Evolutionary conservation across 306 rosid species (phyloP).

Genomic region (Abrus precatorius): DNA sequence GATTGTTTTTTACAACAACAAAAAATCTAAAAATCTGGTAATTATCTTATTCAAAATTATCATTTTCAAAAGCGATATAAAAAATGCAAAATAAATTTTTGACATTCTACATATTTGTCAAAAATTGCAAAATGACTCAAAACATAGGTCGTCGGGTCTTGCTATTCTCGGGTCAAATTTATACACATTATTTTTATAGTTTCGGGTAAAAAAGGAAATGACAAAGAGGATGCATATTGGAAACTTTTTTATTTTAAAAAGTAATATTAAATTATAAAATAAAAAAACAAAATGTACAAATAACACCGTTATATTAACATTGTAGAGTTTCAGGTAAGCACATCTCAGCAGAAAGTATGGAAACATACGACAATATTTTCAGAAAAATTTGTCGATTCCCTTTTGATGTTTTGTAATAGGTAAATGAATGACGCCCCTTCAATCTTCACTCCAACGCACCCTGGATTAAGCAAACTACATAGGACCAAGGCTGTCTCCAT

Average conservation of each 20-base stretch:
- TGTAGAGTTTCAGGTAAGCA: conserved; percentile 33
- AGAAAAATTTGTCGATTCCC: conserved; percentile 35
- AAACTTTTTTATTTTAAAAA: background rate
- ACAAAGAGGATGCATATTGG: background rate
- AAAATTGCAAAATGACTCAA: background rate
- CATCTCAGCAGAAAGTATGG: background rate
- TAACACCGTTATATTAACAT: background rate
- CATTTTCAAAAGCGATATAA: background rate
- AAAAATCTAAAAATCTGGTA: background rate
- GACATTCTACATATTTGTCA: background rate
- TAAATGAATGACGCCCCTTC: conserved; percentile 39
- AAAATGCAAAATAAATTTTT: background rate
- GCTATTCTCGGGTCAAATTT: background rate
- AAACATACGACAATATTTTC: conserved; percentile 35
- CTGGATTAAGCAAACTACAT: conserved; percentile 14
- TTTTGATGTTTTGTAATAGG: conserved; percentile 6
- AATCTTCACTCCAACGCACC: background rate
- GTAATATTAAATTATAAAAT: background rate
- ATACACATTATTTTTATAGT: background rate
- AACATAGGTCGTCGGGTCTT: background rate
- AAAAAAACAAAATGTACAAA: background rate
- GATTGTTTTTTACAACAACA: background rate
- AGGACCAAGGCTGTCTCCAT: conserved; percentile 17
- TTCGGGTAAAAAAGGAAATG: background rate
- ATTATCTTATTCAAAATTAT: background rate